A percentile compares a stretch with the other conserved stretches of the same genome.
These are phyloP conservation scores for Novymonas esmeraldas DNA, from an alignment of 208 protist genomes.

Conservation along the genomic window DNA sequence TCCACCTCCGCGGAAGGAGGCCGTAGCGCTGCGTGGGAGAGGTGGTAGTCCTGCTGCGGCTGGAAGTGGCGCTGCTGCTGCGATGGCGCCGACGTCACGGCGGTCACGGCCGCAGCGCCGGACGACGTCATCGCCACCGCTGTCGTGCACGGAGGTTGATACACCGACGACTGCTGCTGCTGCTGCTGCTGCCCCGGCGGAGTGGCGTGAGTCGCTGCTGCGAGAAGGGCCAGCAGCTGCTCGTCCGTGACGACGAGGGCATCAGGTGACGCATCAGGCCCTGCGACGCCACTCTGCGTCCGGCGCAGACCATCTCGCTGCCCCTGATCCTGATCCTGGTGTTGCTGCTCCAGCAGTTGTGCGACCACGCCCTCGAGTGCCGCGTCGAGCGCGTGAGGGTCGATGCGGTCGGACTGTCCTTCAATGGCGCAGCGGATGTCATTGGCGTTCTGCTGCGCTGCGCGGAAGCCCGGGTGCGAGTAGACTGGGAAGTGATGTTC, in stretches of 20 bases:
- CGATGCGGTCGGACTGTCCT: constrained; percentile 7
- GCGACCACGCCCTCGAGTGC: constrained; percentile 54
- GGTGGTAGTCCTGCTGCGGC: neutral
- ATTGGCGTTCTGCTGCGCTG: constrained; percentile 11
- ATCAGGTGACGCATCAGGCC: neutral
- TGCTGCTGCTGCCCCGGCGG: neutral
- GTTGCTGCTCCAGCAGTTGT: constrained; percentile 38
- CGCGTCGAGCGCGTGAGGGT: constrained; percentile 21
- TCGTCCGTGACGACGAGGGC: constrained; percentile 10
- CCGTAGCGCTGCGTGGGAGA: neutral
- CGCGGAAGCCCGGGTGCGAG: constrained; percentile 73
- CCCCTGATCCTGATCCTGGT: neutral
- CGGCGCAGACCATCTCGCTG: too few relatives aligned
- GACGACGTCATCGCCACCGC: neutral
- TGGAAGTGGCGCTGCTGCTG: neutral
- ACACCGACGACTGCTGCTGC: neutral
- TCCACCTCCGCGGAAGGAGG: neutral
- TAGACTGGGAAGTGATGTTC: constrained; percentile 66
- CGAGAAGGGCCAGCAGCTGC: constrained; percentile 22
- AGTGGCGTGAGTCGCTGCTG: neutral
- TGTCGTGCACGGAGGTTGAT: neutral
- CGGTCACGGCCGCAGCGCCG: neutral
- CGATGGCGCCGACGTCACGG: neutral
- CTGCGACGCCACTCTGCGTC: too few relatives aligned
- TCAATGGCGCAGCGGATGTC: constrained; percentile 12